Evolutionary conservation across 148 eudicot species (phyloP).

Genomic region (Simmondsia chinensis): DNA sequence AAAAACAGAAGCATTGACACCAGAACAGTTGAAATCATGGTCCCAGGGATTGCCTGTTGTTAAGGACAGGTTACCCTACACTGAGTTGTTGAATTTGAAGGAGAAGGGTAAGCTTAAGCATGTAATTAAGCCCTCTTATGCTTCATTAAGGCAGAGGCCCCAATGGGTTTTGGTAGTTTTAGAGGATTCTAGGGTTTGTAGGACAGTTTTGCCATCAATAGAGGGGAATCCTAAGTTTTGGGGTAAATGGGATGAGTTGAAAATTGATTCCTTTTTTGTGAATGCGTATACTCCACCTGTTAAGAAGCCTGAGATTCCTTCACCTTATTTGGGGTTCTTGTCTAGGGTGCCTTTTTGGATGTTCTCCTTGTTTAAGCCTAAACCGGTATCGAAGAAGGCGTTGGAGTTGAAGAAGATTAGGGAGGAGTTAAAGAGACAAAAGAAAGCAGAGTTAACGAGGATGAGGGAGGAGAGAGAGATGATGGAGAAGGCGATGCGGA

Average conservation of each 20-base stretch:
- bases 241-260: constrained; percentile 66
- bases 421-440: constrained; percentile 52
- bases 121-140: constrained; percentile 50
- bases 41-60: constrained; percentile 67
- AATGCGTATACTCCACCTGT: constrained; percentile 80
- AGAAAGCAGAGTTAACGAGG: constrained; percentile 33
- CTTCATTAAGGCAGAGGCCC: constrained; percentile 31
- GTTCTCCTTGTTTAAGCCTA: constrained; percentile 30
- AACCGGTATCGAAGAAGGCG: constrained; percentile 62
- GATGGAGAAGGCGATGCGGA: constrained; percentile 49
- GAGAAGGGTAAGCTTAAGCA: constrained; percentile 65
- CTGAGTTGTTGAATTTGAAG: constrained; percentile 57
- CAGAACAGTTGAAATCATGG: constrained; percentile 60
- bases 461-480: constrained; percentile 45
- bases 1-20: constrained; percentile 44
- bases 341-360: constrained; percentile 33
- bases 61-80: constrained; percentile 41
- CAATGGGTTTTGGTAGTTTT: constrained; percentile 67
- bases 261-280: constrained; percentile 49
- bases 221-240: constrained; percentile 66
- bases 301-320: constrained; percentile 67
- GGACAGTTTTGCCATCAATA: constrained; percentile 69
- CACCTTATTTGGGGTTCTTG: constrained; percentile 61
- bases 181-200: constrained; percentile 76
- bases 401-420: constrained; percentile 62